phyloP scores from a whole-genome alignment of 129 eudicot genomes.

The Ambrosia artemisiifolia region DNA sequence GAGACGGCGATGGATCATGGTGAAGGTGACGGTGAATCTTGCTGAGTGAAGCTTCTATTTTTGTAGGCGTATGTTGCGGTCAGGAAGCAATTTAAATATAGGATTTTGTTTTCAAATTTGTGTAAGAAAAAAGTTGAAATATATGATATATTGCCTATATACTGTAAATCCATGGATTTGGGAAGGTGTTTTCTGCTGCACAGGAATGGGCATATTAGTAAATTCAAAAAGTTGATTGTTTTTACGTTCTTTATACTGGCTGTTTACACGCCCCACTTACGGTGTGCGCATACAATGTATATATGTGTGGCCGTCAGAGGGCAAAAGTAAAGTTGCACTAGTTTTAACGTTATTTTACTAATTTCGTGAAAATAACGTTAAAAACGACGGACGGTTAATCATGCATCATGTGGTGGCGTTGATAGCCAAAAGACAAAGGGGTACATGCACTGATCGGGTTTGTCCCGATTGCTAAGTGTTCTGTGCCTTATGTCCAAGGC shows the following conservation, averaged over 20 bases:
- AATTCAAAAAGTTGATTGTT: conserved; percentile 4
- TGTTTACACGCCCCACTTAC: no score
- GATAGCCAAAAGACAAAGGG: no score
- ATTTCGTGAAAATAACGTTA: no score
- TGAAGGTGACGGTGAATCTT: conserved; percentile 12
- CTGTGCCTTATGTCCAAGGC: no score
- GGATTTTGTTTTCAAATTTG: conserved; percentile 29
- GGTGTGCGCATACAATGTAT: no score
- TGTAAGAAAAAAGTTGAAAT: conserved; percentile 26
- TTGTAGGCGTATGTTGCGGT: conserved; percentile 32
- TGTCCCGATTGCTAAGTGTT: no score
- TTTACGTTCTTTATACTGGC: neutral
- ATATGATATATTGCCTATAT: conserved; percentile 21
- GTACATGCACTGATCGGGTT: no score
- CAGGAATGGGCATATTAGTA: conserved; percentile 16
- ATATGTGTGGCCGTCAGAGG: no score
- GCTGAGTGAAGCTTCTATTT: conserved; percentile 12
- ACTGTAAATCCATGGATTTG: conserved; percentile 19
- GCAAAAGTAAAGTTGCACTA: no score
- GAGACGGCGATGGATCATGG: conserved; percentile 15
- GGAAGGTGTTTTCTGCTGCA: conserved; percentile 8
- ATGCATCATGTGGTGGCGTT: no score
- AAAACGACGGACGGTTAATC: no score
- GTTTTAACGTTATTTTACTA: no score
- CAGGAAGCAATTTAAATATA: conserved; percentile 24